These are phyloP conservation scores for Thermothelomyces thermophilus DNA, from an alignment of 2,329 filamentous ascomycete species.

Conservation along the genomic window DNA sequence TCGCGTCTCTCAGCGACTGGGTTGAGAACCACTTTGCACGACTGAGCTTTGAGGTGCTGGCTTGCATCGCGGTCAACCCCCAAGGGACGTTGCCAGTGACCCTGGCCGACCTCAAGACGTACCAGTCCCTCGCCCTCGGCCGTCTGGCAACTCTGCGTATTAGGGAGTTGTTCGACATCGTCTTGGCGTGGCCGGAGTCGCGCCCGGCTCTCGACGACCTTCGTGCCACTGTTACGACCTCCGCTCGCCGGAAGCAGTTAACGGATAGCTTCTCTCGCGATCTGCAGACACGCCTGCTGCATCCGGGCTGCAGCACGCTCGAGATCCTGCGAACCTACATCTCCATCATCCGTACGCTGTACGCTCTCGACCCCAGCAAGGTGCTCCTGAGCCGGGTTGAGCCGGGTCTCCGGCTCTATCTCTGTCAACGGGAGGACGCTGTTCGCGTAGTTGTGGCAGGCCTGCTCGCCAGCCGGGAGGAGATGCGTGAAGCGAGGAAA, in stretches of 20 bases:
- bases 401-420: constrained; percentile 64
- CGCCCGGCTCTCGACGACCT: constrained; percentile 68
- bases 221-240: constrained; percentile 60
- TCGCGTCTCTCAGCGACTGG: constrained; percentile 58
- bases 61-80: constrained; percentile 35
- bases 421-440: constrained; percentile 68
- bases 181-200: constrained; percentile 66
- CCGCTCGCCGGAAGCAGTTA: constrained; percentile 61
- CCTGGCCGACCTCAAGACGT: constrained; percentile 56
- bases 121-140: constrained; percentile 63
- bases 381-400: constrained; percentile 71
- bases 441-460: constrained; percentile 71
- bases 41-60: constrained; percentile 56
- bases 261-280: constrained; percentile 62
- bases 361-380: constrained; percentile 68
- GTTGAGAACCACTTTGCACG: constrained; percentile 60
- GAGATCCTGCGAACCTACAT: constrained; percentile 74
- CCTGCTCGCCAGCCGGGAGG: constrained; percentile 56
- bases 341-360: constrained; percentile 70
- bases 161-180: constrained; percentile 70
- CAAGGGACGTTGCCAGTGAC: constrained; percentile 34
- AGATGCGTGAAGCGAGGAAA: constrained; percentile 27
- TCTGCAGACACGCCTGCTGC: constrained; percentile 60
- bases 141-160: constrained; percentile 64
- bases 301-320: constrained; percentile 68